A percentile compares a stretch with the other conserved stretches of the same genome.
phyloP scores from a whole-genome alignment of 2,329 filamentous ascomycete species.

The Colletotrichum chrysophilum region DNA sequence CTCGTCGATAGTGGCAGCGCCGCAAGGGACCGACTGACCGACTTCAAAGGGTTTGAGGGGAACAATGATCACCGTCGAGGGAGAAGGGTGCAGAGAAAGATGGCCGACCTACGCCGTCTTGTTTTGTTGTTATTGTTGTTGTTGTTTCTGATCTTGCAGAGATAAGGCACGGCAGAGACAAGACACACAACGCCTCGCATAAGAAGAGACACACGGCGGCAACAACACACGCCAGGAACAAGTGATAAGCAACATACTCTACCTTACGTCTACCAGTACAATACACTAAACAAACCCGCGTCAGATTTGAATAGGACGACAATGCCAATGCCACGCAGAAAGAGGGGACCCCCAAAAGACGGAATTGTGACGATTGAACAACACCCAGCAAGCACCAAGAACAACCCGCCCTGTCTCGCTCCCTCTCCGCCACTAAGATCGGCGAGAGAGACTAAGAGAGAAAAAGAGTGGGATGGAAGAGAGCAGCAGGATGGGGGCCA shows the following conservation, averaged over 20 bases:
- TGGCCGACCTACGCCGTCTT: neutral
- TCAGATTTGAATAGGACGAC: neutral
- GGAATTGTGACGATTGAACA: conserved; percentile 8
- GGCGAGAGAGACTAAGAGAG: neutral
- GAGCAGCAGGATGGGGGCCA: neutral
- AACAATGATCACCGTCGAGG: neutral
- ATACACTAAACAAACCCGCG: neutral
- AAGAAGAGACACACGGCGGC: neutral
- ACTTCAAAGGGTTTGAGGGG: neutral
- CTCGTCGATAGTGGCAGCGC: conserved; percentile 7
- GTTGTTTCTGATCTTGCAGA: neutral
- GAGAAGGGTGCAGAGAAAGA: neutral
- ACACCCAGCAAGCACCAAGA: neutral
- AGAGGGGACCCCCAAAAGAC: neutral
- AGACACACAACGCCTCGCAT: neutral
- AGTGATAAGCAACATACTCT: neutral
- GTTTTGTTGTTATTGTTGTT: neutral
- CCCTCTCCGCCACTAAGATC: neutral
- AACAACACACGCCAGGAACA: neutral
- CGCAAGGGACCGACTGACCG: neutral
- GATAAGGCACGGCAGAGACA: conserved; percentile 2
- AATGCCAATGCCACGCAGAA: neutral
- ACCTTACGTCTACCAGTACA: no score
- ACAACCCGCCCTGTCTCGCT: neutral
- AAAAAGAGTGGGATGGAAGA: neutral